Base-by-base conservation (phyloP, 306 rosid species). In the Prinsepia uniflora region DNA sequence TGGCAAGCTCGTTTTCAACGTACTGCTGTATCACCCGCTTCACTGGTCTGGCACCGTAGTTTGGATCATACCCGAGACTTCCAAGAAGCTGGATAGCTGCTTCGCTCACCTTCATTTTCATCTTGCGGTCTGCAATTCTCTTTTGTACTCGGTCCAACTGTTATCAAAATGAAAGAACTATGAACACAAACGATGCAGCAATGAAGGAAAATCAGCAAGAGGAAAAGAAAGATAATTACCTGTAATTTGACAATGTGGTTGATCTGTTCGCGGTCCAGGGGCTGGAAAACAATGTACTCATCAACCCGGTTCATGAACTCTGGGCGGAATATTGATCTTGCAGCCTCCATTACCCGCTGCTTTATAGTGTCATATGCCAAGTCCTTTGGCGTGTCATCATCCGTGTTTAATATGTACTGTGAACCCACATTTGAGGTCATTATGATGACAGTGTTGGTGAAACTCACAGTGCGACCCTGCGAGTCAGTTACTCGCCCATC, bases 371-470 rank as follows among this genome's bases (percentile, higher is more conserved):
- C 99, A 39, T 91, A 91, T 24, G 86, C 86, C 36, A 74, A 63
- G 42, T 87, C 97, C 75, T 80, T 88, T 0, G 94, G 84, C 10
- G 64, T 34, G 50, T 76, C 48, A 72, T 89, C 96, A 18, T 86
- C 92, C 2, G 84, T 55, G 53, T 87, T 91, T 70, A 94, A 96
- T 78, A 94, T 94, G 79, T 91, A 91, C 71, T 89, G 95, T 6
- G 99, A 94, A 48, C 99, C 99, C 47, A 94, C 99, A 74, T 94
- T 94, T 46, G 99, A 94, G 22, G 99, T 94, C 99, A 94, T 94
- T 44, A 94, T 94, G 79, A 94, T 89, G 47, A 94, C 89, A 6
- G 96, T 87, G 78, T 94, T 94, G 49, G 96, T 91, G 76, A 94
- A 94, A 78, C 96, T 94, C 71, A 94, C 87, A 0, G 96, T 91